Evolutionary conservation across 805 yeast genomes (phyloP).

Genomic region (Metschnikowia vanudenii): DNA sequence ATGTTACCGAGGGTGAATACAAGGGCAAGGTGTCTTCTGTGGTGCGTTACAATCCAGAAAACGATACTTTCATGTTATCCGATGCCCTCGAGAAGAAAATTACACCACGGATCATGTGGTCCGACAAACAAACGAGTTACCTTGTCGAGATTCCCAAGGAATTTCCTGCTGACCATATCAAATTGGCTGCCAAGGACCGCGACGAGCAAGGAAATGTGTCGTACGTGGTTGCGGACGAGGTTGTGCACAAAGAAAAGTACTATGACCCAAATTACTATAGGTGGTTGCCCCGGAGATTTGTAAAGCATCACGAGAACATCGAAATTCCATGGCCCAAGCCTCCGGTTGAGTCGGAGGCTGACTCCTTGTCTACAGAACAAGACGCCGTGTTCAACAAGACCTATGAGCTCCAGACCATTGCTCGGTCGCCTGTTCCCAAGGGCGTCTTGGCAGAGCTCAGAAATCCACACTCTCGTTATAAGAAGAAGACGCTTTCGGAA

Average conservation of each 20-base stretch:
- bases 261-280: slow-evolving; percentile 72
- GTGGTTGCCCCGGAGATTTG: slow-evolving; percentile 75
- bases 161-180: slow-evolving; percentile 57
- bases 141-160: slow-evolving; percentile 67
- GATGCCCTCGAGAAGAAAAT: slow-evolving; percentile 65
- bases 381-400: slow-evolving; percentile 68
- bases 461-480: slow-evolving; percentile 72
- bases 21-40: slow-evolving; percentile 76
- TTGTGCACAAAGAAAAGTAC: slow-evolving; percentile 65
- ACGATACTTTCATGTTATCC: slow-evolving; percentile 65
- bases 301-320: slow-evolving; percentile 63
- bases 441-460: slow-evolving; percentile 68
- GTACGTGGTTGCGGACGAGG: slow-evolving; percentile 76
- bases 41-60: slow-evolving; percentile 53
- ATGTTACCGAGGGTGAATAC: slow-evolving; percentile 65
- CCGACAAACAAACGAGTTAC: slow-evolving; percentile 67
- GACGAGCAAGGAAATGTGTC: slow-evolving; percentile 61
- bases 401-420: slow-evolving; percentile 65
- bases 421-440: slow-evolving; percentile 65
- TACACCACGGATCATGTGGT: slow-evolving; percentile 73
- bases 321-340: slow-evolving; percentile 92
- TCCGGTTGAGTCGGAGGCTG: slow-evolving; percentile 49
- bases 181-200: slow-evolving; percentile 74
- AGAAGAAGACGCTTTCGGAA: slow-evolving; percentile 51
- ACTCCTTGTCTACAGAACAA: slow-evolving; percentile 54